Conservation (phyloP, 345 rosid genomes). For the Balakata baccata region DNA sequence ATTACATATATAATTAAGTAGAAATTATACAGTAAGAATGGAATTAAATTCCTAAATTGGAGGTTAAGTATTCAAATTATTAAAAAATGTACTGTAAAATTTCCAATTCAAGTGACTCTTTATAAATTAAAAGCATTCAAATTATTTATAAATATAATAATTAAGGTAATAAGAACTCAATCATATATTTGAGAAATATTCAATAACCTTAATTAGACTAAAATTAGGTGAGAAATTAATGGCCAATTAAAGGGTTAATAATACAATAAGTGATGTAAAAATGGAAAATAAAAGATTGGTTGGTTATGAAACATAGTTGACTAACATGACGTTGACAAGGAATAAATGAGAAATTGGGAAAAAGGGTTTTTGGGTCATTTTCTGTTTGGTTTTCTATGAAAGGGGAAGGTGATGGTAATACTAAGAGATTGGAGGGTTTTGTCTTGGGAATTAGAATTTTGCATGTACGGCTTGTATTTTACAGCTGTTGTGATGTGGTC, state of each 20-base stretch:
- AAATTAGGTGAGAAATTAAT: not conserved
- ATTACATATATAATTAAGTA: too few relatives aligned
- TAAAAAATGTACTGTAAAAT: too few relatives aligned
- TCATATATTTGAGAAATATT: not conserved
- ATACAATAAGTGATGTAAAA: too few relatives aligned
- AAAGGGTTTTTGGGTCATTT: not conserved
- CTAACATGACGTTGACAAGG: not conserved
- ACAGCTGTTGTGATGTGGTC: not conserved
- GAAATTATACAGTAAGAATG: too few relatives aligned
- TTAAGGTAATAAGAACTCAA: too few relatives aligned
- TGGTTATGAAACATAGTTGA: not conserved
- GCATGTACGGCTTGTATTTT: not conserved
- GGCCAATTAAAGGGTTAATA: not conserved
- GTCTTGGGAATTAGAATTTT: constrained; percentile 8
- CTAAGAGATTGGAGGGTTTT: not conserved
- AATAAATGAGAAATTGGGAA: not conserved
- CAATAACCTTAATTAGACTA: not conserved
- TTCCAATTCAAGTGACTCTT: too few relatives aligned
- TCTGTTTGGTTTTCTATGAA: not conserved
- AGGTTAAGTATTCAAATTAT: too few relatives aligned
- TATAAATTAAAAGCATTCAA: too few relatives aligned
- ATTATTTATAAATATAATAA: too few relatives aligned
- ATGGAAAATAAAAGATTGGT: not conserved
- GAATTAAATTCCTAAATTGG: too few relatives aligned
- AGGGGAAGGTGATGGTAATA: not conserved